phyloP scores from a whole-genome alignment of 1,284 basidiomycete genomes.

The Laetiporus sulphureus region DNA sequence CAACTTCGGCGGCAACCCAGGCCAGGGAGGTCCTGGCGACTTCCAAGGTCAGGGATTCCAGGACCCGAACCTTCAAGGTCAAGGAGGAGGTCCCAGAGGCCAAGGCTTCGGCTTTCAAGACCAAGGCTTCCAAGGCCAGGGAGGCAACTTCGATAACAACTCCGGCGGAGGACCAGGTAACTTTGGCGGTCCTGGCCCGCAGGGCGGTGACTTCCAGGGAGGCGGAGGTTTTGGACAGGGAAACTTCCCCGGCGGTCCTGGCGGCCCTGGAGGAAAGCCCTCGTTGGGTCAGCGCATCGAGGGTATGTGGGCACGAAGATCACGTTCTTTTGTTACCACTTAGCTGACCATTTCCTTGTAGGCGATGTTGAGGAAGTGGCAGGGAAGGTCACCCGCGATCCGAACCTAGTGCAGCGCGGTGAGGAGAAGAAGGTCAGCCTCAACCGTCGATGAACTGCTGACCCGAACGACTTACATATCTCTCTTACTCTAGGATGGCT shows the following conservation, averaged over 20 bases:
- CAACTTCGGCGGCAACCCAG: no score
- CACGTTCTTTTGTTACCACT: background rate
- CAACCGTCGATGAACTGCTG: background rate
- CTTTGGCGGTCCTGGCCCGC: no score
- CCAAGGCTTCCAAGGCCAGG: no score
- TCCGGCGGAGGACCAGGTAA: no score
- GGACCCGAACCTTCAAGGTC: no score
- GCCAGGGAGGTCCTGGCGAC: no score
- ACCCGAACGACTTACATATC: background rate
- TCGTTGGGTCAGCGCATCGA: conserved; percentile 16
- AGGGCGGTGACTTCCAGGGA: no score
- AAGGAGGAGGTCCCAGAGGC: no score
- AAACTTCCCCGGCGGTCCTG: background rate
- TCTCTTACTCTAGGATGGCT: background rate
- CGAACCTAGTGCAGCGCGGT: conserved; percentile 15
- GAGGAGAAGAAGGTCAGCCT: conserved; percentile 16
- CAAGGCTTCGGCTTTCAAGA: no score
- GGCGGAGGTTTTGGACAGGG: conserved; percentile 6
- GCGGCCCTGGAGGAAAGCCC: conserved; percentile 9
- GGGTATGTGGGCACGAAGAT: background rate
- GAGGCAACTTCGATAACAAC: no score
- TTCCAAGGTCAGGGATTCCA: no score
- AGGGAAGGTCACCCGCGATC: conserved; percentile 15
- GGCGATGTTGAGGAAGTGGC: conserved; percentile 4
- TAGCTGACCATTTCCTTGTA: background rate